phyloP scores from a whole-genome alignment of 2,329 filamentous ascomycete species.

The Paraconiothyrium brasiliense region DNA sequence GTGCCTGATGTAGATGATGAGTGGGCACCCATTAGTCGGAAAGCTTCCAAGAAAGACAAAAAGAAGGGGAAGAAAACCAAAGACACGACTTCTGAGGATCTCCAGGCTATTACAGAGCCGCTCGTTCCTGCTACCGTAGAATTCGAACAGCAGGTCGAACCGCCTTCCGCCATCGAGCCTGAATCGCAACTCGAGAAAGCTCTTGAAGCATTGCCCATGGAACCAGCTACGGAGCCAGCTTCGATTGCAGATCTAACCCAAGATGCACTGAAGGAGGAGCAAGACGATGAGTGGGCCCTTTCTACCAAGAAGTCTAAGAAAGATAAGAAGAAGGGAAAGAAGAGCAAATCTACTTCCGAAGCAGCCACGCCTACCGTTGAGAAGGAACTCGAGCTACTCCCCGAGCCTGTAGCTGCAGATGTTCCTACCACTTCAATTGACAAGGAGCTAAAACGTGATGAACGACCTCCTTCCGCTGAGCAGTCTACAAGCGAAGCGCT shows the following conservation, averaged over 20 bases:
- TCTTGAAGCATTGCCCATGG: neutral
- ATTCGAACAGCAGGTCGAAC: constrained; percentile 13
- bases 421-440: constrained; percentile 7
- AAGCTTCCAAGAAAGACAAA: constrained; percentile 45
- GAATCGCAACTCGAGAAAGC: constrained; percentile 12
- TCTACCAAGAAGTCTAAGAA: constrained; percentile 38
- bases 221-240: neutral
- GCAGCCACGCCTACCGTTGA: constrained; percentile 22
- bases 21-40: constrained; percentile 25
- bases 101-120: constrained; percentile 5
- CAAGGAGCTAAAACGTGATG: neutral
- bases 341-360: constrained; percentile 29
- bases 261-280: constrained; percentile 21
- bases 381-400: constrained; percentile 14
- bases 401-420: constrained; percentile 13
- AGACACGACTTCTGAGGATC: constrained; percentile 14
- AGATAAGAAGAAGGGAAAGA: constrained; percentile 40
- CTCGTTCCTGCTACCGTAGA: constrained; percentile 11
- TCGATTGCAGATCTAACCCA: neutral
- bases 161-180: constrained; percentile 3
- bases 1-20: constrained; percentile 15
- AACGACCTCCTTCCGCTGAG: constrained; percentile 5
- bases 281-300: constrained; percentile 26
- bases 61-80: constrained; percentile 45
- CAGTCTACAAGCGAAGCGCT: neutral